A percentile compares a stretch with the other conserved stretches of the same genome.
Evolutionary conservation across 257 asterid genomes (phyloP).

Genomic region (Capsicum pubescens): DNA sequence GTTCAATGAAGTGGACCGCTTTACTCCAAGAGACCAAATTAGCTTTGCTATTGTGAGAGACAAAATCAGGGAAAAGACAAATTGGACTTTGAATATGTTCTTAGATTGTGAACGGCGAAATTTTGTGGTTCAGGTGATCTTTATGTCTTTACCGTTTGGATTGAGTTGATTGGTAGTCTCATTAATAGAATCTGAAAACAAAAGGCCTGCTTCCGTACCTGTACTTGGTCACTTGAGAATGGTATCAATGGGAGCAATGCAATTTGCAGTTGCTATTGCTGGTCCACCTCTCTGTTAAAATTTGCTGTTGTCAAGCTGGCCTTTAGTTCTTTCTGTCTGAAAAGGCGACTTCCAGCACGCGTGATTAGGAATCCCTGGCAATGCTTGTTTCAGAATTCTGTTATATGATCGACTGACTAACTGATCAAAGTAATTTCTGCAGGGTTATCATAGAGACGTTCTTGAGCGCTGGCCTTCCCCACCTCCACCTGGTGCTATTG

Average conservation of each 20-base stretch:
- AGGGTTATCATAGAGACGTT: conserved; percentile 90
- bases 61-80: conserved; percentile 73
- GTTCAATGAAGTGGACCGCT: conserved; percentile 95
- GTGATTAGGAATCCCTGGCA: background rate
- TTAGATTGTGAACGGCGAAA: conserved; percentile 92
- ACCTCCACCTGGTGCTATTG: conserved; percentile 44
- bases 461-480: conserved; percentile 66
- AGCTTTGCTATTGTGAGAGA: conserved; percentile 93
- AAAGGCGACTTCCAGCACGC: background rate
- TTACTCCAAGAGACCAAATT: conserved; percentile 91
- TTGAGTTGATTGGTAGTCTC: background rate
- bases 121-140: conserved; percentile 85
- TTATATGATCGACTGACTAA: conserved; percentile 3
- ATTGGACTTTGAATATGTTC: conserved; percentile 84
- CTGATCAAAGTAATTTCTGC: conserved; percentile 14
- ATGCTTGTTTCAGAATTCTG: background rate
- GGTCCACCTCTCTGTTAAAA: background rate
- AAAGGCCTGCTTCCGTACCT: background rate
- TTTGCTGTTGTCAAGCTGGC: conserved; percentile 6
- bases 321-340: background rate
- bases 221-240: background rate
- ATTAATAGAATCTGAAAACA: background rate
- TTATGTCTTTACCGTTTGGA: background rate
- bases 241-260: background rate
- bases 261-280: conserved; percentile 6